Base-by-base conservation (phyloP, 345 rosid species). In the Passiflora organensis region DNA sequence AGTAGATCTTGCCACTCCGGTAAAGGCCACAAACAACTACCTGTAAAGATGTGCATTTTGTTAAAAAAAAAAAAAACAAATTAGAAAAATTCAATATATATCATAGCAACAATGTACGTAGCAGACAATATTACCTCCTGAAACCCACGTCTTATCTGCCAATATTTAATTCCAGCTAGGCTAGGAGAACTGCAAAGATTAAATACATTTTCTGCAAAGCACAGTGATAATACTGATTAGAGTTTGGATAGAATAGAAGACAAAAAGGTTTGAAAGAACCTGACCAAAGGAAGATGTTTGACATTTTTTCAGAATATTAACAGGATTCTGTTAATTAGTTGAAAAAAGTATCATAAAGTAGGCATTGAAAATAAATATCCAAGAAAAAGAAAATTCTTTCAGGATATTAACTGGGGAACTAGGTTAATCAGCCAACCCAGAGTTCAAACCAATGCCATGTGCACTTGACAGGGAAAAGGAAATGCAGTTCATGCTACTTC, bases 21-120 rank as follows among this genome's bases (percentile, higher is more conserved):
- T 74, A 70, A 68, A 93, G 78, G 63, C 99, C 99, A 67, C 89
- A 93, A 53, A 86, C 99, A 60, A 93, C 86, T 44, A 76, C 95
- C 99, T 93, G 86, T 60, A 73, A 68, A 42, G 55, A 51, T 53
- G 55, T 16, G 55, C 65, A 41, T 48, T 42, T 43, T 22, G 41
- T 43, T 28, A 41, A 57, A 56, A 64, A 23, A 48, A 38, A 23
- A 34, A 56, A 28, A 19, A 64, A 32, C 17, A 10, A 18, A 32
- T 20, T 20, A 51, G 56, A 24, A 36, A 62, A 51, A 51, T 41
- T 39, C 32, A 53, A 20, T 13, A 38, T 60, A 52, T 41, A 16
- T 38, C 17, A 18, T 41, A 49, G 58, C 25, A 60, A 2, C 34
- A 28, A 52, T 48, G 47, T 24, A 48, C 51, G 53, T 36, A 13